A percentile compares a stretch with the other conserved stretches of the same genome.
phyloP scores from a whole-genome alignment of 495 filamentous ascomycete genomes.

The Usnea hakonensis region DNA sequence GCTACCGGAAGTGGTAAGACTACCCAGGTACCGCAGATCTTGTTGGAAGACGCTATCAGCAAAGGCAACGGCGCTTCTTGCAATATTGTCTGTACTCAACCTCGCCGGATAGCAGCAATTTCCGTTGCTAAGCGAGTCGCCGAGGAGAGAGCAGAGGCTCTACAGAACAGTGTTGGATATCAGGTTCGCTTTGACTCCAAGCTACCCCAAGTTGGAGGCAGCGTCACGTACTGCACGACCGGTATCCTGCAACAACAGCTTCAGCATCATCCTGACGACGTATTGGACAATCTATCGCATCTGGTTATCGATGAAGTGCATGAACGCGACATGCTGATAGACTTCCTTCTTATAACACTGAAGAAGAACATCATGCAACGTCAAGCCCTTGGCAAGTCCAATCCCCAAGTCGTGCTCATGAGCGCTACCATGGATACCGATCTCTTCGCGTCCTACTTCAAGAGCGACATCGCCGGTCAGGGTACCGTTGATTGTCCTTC shows the following conservation, averaged over 20 bases:
- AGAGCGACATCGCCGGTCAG: conserved; percentile 26
- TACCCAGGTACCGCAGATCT: conserved; percentile 54
- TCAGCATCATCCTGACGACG: conserved; percentile 34
- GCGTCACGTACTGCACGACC: conserved; percentile 52
- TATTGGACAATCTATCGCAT: conserved; percentile 42
- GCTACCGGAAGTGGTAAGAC: conserved; percentile 56
- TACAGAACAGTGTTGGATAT: conserved; percentile 47
- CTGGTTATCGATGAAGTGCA: conserved; percentile 57
- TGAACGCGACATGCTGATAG: conserved; percentile 48
- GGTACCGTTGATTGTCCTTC: conserved; percentile 38
- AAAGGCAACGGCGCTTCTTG: conserved; percentile 35
- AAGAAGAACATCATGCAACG: conserved; percentile 40
- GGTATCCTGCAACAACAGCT: conserved; percentile 48
- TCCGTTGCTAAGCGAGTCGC: conserved; percentile 50
- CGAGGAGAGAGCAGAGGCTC: conserved; percentile 41
- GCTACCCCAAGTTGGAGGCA: conserved; percentile 33
- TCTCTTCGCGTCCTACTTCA: conserved; percentile 50
- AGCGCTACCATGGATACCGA: conserved; percentile 52
- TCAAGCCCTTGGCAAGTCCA: conserved; percentile 27
- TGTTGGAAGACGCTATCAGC: conserved; percentile 46
- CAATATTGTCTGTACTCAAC: conserved; percentile 53
- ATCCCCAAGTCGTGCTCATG: conserved; percentile 51
- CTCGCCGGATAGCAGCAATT: conserved; percentile 49
- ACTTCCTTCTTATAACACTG: conserved; percentile 48
- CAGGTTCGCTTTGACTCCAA: conserved; percentile 45